Conservation (phyloP, 2,329 filamentous ascomycete genomes). For the Diaporthe caulivora region DNA sequence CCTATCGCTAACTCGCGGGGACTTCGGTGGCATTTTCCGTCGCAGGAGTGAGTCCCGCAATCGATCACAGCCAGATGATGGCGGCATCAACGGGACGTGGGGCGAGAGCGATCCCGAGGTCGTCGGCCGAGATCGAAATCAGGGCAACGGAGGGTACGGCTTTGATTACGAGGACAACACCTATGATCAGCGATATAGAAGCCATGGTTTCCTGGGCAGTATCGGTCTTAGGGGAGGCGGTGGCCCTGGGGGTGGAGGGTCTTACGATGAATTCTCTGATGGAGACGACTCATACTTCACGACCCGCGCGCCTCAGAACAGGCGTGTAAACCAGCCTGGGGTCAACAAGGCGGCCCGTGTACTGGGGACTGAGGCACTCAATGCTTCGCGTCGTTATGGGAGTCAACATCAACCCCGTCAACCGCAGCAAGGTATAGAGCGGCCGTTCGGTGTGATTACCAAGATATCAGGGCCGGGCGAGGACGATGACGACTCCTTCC, state of each 20-base stretch:
- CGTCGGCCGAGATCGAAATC: not conserved
- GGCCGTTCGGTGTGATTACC: conserved; percentile 9
- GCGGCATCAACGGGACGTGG: conserved; percentile 69
- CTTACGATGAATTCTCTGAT: conserved; percentile 62
- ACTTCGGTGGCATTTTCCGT: conserved; percentile 60
- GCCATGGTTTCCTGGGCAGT: conserved; percentile 38
- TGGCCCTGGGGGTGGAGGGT: conserved; percentile 54
- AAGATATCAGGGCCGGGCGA: conserved; percentile 35
- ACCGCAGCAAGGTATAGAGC: not conserved
- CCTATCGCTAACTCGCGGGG: conserved; percentile 70
- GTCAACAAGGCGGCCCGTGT: conserved; percentile 36
- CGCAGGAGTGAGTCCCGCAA: conserved; percentile 56
- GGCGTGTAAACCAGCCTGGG: conserved; percentile 38
- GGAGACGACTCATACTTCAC: conserved; percentile 72
- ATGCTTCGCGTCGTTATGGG: conserved; percentile 32
- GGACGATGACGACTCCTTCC: conserved; percentile 38
- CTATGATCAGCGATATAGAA: conserved; percentile 40
- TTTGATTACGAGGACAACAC: conserved; percentile 46
- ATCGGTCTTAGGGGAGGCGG: conserved; percentile 50
- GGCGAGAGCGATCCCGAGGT: conserved; percentile 57
- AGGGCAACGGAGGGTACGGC: conserved; percentile 46
- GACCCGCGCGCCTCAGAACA: conserved; percentile 49
- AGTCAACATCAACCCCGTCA: conserved; percentile 14
- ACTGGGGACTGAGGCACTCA: conserved; percentile 34
- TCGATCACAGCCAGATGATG: conserved; percentile 58